phyloP scores from a whole-genome alignment of 139 green algal genomes.

The Trebouxia sp. region DNA sequence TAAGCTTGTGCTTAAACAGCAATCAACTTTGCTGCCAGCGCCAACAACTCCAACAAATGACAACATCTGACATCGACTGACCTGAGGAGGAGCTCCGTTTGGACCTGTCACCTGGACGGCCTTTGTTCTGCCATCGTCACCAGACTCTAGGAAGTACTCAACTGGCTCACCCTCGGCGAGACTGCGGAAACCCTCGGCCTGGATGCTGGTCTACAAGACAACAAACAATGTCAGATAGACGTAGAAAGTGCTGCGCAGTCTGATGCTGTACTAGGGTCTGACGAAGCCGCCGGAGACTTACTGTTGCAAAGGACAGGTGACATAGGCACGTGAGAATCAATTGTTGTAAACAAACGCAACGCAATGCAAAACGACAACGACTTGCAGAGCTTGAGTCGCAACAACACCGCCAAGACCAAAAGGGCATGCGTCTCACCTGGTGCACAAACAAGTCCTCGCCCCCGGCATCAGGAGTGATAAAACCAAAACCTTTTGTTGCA shows the following conservation, averaged over 20 bases:
- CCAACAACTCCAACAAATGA: neutral
- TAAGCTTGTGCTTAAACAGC: no score
- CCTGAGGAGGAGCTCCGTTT: conserved; percentile 46
- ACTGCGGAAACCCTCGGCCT: conserved; percentile 77
- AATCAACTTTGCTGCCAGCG: no score
- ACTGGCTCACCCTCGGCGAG: conserved; percentile 74
- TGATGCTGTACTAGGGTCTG: neutral
- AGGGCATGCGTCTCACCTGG: conserved; percentile 78
- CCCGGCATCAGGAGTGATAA: conserved; percentile 86
- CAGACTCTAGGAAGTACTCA: conserved; percentile 71
- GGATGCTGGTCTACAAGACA: conserved; percentile 62
- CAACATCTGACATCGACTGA: neutral
- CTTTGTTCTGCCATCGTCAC: conserved; percentile 61
- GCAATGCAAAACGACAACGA: no score
- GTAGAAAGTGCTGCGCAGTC: neutral
- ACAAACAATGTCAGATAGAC: neutral
- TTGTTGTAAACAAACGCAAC: neutral
- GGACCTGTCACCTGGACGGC: conserved; percentile 54
- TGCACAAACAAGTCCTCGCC: conserved; percentile 95
- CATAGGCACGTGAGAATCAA: no score
- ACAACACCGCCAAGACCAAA: no score
- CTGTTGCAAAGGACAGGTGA: neutral
- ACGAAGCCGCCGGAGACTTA: neutral
- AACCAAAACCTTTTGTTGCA: conserved; percentile 70
- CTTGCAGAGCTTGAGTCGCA: no score